phyloP scores from a whole-genome alignment of 2,329 filamentous ascomycete genomes.

The Ophiostoma perfectum region DNA sequence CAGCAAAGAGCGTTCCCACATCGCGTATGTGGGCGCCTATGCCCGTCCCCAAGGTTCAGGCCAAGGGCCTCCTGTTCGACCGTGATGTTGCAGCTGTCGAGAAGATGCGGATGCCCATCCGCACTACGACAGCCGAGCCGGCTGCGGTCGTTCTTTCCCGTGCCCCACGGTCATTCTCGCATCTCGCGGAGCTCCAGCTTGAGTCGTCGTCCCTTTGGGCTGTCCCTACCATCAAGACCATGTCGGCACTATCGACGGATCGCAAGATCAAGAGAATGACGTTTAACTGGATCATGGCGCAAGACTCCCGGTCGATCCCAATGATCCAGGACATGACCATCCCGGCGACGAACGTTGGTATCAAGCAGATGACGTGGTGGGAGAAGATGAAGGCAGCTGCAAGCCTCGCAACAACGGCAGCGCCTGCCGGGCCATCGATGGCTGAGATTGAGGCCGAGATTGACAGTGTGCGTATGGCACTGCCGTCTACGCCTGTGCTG shows the following conservation, averaged over 20 bases:
- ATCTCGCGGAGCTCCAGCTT: conserved; percentile 30
- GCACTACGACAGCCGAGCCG: conserved; percentile 26
- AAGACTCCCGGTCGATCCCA: conserved; percentile 11
- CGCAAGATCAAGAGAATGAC: conserved; percentile 13
- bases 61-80: conserved; percentile 23
- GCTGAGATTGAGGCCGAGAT: conserved; percentile 9
- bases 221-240: neutral
- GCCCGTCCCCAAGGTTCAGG: conserved; percentile 14
- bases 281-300: conserved; percentile 31
- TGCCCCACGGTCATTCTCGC: conserved; percentile 29
- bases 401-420: neutral
- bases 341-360: conserved; percentile 19
- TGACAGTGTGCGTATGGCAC: conserved; percentile 17
- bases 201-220: conserved; percentile 31
- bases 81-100: conserved; percentile 19
- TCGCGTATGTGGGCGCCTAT: conserved; percentile 20
- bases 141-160: conserved; percentile 33
- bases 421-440: neutral
- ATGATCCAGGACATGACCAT: conserved; percentile 20
- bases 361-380: conserved; percentile 26
- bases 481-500: conserved; percentile 10
- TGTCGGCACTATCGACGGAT: neutral
- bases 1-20: neutral
- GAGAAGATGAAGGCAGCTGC: conserved; percentile 24
- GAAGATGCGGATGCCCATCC: conserved; percentile 20